Base-by-base conservation (phyloP, 2,329 filamentous ascomycete genomes). In the Didymella lethalis region DNA sequence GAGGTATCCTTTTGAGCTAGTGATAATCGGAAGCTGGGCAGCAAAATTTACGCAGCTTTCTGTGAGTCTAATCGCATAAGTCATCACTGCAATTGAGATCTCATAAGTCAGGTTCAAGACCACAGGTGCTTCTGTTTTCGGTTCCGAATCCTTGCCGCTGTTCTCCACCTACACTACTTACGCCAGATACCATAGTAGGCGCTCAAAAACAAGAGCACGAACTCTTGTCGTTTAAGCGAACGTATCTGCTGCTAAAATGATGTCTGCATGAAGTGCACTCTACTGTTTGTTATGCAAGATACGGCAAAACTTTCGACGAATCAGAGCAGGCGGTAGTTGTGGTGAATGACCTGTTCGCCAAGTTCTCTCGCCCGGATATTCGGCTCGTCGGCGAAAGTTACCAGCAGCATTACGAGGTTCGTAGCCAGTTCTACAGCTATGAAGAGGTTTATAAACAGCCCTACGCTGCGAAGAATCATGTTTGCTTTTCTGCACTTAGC, bases 311-410 rank as follows among this genome's bases (percentile, higher is more conserved):
- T 26, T 2, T 43, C 3, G 11, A 7, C 40, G 4, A 26, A 43
- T 43, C 40, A 43, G 23, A 25, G 18, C 20, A 26, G 20, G 43
- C 43, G 26, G 11, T 29, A 2, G 16, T n/a, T 29, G 29, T 23
- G 7, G 28, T 36, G 16, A n/a, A n/a, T 32, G 34, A 34, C 20
- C 18, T n/a, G 7, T n/a, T 2, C 12, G 40, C 40, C 49, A 52
- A 26, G 38, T 34, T 34, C 40, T 44, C 48, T 51, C 40, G 40
- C 40, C 38, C 28, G 38, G 28, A 28, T 3, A 7, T 4, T 52
- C 29, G 49, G 40, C 14, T 34, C 38, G 7, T 44, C 49, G 49
- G 49, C 41, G 38, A 23, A 26, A 40, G 25, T 28, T 16, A 31
- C 16, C 7, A 49, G 7, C 47, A 18, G 16, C 7, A 49, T 29